Evolutionary conservation across 2,329 filamentous ascomycete species (phyloP).

Genomic region (Teratosphaeria epicoccoides): DNA sequence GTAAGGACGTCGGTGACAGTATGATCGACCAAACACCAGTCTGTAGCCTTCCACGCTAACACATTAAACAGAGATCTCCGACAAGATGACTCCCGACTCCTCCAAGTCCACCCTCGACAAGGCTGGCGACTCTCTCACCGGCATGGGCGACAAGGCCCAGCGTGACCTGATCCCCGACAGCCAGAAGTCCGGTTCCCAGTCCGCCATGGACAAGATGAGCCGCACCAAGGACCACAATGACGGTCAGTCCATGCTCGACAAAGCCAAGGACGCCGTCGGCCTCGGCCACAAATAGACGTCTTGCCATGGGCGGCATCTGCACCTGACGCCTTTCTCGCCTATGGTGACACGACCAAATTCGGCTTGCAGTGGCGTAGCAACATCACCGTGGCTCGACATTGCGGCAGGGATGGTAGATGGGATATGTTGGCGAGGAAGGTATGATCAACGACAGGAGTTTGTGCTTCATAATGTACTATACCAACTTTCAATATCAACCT

Average conservation of each 20-base stretch:
- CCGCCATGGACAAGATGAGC: conserved; percentile 39
- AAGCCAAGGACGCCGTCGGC: conserved; percentile 39
- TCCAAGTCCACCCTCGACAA: conserved; percentile 52
- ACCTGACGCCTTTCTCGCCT: neutral
- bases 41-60: conserved; percentile 12
- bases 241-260: conserved; percentile 33
- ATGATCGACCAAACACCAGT: neutral
- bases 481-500: no score
- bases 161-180: conserved; percentile 43
- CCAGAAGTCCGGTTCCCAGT: conserved; percentile 46
- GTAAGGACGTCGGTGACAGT: conserved; percentile 50
- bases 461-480: neutral
- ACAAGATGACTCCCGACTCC: conserved; percentile 48
- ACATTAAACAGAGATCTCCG: conserved; percentile 38
- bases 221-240: conserved; percentile 35
- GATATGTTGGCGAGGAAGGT: neutral
- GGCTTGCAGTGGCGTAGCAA: neutral
- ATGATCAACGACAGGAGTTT: neutral
- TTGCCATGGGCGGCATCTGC: neutral
- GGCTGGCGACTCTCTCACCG: conserved; percentile 46
- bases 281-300: conserved; percentile 24
- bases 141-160: conserved; percentile 44
- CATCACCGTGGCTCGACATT: neutral
- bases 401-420: neutral
- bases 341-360: neutral